phyloP scores from a whole-genome alignment of 116 monocot genomes.

The Dioscorea cayenensis region DNA sequence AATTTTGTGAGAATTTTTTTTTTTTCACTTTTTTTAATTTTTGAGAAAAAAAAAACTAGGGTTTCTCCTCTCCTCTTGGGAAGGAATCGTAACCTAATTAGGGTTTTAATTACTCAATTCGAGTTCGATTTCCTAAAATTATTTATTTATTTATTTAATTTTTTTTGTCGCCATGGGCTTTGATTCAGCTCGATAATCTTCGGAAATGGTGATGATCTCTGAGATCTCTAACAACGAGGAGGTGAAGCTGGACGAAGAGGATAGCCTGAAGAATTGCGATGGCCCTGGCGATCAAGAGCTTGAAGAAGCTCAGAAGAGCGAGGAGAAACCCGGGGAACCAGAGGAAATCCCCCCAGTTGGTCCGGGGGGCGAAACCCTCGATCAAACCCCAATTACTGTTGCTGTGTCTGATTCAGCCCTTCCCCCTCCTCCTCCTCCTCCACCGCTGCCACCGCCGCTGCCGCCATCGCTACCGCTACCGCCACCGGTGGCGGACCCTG shows the following conservation, averaged over 20 bases:
- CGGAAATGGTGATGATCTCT: conserved; percentile 28
- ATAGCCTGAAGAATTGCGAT: neutral
- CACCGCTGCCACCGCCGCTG: neutral
- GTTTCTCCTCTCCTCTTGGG: neutral
- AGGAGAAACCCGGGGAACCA: neutral
- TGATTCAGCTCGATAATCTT: neutral
- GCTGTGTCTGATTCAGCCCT: no score
- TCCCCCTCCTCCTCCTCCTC: no score
- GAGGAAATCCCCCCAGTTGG: neutral
- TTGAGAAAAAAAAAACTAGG: neutral
- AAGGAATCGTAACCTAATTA: neutral
- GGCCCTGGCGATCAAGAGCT: neutral
- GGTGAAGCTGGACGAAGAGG: neutral
- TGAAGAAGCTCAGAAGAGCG: neutral
- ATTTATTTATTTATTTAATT: neutral
- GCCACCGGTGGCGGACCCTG: no score
- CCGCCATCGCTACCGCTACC: neutral
- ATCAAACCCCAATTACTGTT: no score
- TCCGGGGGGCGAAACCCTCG: neutral
- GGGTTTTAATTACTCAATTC: neutral
- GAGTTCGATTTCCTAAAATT: neutral
- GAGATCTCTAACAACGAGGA: conserved; percentile 15
- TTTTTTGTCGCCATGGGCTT: neutral
- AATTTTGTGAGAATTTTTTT: neutral
- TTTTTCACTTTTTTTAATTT: neutral